Evolutionary conservation across 148 eudicot genomes (phyloP).

Genomic region (Silene uniflora): DNA sequence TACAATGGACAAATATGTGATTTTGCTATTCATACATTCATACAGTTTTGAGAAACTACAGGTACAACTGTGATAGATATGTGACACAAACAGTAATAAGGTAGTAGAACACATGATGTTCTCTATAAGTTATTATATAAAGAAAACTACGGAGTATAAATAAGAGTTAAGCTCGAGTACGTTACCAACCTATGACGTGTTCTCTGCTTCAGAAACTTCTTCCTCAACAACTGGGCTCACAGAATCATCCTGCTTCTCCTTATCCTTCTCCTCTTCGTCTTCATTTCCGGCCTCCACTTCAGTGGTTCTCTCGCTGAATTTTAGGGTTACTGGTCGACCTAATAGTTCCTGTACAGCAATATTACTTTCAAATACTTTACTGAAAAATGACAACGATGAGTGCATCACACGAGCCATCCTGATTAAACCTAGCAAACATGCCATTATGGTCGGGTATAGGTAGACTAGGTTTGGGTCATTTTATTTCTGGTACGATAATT

Average conservation of each 20-base stretch:
- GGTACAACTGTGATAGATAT: neutral
- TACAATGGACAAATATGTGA: neutral
- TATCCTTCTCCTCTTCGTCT: constrained; percentile 29
- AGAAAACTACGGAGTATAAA: neutral
- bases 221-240: constrained; percentile 24
- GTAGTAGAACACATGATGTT: neutral
- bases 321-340: constrained; percentile 64
- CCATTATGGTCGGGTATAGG: neutral
- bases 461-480: neutral
- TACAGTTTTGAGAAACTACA: neutral
- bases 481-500: no score
- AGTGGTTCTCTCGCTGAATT: constrained; percentile 49
- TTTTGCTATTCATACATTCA: constrained; percentile 11
- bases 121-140: neutral
- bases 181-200: constrained; percentile 30
- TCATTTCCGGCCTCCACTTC: constrained; percentile 35
- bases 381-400: neutral
- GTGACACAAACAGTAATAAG: neutral
- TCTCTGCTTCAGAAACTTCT: constrained; percentile 38
- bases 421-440: neutral
- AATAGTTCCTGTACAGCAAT: constrained; percentile 54
- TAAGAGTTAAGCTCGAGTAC: constrained; percentile 1
- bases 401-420: neutral
- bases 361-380: neutral
- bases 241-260: constrained; percentile 28